Evolutionary conservation across 148 eudicot genomes (phyloP), one percentile per base, ranked within the genome.

Genomic region (Rhododendron ovatum): DNA sequence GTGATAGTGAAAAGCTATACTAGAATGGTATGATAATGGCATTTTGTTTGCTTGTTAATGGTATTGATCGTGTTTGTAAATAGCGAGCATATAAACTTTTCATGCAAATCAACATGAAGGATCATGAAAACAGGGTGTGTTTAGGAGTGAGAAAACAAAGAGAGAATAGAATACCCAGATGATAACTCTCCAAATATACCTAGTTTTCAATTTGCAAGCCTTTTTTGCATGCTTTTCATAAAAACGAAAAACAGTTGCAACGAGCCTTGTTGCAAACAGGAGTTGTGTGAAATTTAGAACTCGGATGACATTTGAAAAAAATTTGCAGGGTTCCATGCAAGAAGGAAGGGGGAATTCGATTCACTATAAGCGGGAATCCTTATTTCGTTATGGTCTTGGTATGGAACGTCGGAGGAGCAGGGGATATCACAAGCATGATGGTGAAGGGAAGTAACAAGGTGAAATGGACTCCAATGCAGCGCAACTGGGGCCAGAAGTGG

Each of bases 401-500:
- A 22, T 90, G 90, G 81, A 96, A 96, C 50, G 98, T 96, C 0
- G 98, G 91, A 10, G 96, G 96, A 4, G 94, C 98, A 7, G 98
- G 98, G 7, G 94, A 93, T 55, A 90, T 96, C 2, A 67, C 83
- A 12, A 33, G 76, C n/a, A 89, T 96, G 30, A 26, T 76, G 88
- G 85, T 96, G 55, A 93, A 90, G 86, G 94, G 95, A 2, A 85
- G 88, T 47, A 82, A 84, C n/a, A 88, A 88, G 1, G 84, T 65
- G 75, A 88, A 89, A 10, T 96, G 94, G 90, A 86, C 79, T 11
- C 48, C 84, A 7, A 93, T 94, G 95, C 89, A 81, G 83, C 88
- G 95, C 17, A 93, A 91, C 55, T 94, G 94, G 96, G 96, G 96
- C 0, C 94, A 91, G 78, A 87, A 89, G n/a, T 94, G 95, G 98